phyloP scores from a whole-genome alignment of 768 basidiomycete genomes.

The Leccinum disarticulatum region DNA sequence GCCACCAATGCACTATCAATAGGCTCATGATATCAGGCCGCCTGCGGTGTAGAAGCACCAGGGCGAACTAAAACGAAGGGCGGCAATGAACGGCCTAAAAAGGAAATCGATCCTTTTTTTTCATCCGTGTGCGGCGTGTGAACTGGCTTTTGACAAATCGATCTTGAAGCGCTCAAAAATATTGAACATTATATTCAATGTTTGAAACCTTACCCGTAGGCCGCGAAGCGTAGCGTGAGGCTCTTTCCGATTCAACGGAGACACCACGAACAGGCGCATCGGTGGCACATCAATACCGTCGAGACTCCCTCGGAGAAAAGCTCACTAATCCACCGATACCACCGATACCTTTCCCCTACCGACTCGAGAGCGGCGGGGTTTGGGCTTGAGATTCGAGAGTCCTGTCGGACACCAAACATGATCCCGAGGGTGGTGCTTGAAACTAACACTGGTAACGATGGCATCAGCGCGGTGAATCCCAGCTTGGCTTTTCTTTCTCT shows the following conservation, averaged over 20 bases:
- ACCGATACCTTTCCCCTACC: not conserved
- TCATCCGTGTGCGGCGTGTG: not conserved
- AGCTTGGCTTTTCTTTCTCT: not conserved
- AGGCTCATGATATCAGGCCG: not conserved
- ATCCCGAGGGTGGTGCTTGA: not conserved
- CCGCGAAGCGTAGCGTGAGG: not conserved
- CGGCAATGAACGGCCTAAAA: not conserved
- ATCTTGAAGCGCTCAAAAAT: not conserved
- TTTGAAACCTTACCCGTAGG: not conserved
- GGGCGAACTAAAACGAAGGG: not conserved
- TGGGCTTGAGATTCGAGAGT: not conserved
- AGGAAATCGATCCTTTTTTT: not conserved
- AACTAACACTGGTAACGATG: not conserved
- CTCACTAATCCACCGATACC: not conserved
- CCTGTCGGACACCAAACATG: constrained; percentile 3
- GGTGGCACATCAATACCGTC: not conserved
- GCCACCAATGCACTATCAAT: not conserved
- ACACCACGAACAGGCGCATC: not conserved
- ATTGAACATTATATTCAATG: not conserved
- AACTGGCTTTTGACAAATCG: not conserved
- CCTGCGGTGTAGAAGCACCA: not conserved
- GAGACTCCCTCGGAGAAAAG: not conserved
- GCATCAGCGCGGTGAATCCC: constrained; percentile 4
- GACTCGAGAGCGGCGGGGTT: not conserved
- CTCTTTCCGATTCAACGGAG: not conserved